These are phyloP conservation scores for Gentiana dahurica DNA, from an alignment of 257 asterid species.

Conservation along the genomic window DNA sequence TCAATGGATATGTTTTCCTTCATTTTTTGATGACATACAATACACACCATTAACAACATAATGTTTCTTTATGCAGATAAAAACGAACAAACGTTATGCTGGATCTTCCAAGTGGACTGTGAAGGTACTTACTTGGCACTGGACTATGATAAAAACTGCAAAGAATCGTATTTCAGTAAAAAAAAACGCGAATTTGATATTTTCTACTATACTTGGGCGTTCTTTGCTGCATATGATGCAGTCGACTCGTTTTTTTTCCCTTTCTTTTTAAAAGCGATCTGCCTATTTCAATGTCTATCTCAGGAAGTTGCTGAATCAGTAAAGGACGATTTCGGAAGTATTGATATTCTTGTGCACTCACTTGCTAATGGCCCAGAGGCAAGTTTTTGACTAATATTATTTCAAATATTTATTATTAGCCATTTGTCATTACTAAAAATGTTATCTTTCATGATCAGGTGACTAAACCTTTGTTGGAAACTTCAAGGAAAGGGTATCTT, in stretches of 20 bases:
- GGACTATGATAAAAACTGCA: neutral
- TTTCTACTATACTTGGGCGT: no score
- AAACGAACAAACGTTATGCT: constrained; percentile 68
- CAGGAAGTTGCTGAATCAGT: constrained; percentile 83
- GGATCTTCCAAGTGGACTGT: constrained; percentile 85
- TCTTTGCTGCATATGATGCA: no score
- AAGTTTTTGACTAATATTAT: constrained; percentile 7
- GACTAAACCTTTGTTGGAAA: constrained; percentile 67
- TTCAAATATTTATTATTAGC: neutral
- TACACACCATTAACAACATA: neutral
- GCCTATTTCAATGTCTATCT: neutral
- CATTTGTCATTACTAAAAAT: no score
- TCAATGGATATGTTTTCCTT: constrained; percentile 1
- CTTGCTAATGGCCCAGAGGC: constrained; percentile 92
- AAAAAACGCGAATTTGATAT: no score
- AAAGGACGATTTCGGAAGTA: constrained; percentile 66
- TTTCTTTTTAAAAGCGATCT: no score
- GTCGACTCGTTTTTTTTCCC: no score
- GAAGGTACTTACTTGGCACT: constrained; percentile 21
- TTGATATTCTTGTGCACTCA: constrained; percentile 82
- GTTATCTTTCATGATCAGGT: constrained; percentile 24
- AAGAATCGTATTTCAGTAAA: no score
- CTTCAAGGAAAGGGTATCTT: constrained; percentile 76
- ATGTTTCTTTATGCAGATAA: constrained; percentile 36
- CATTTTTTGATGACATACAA: neutral